phyloP scores from a whole-genome alignment of 2,329 filamentous ascomycete genomes.

The Clonostachys solani region DNA sequence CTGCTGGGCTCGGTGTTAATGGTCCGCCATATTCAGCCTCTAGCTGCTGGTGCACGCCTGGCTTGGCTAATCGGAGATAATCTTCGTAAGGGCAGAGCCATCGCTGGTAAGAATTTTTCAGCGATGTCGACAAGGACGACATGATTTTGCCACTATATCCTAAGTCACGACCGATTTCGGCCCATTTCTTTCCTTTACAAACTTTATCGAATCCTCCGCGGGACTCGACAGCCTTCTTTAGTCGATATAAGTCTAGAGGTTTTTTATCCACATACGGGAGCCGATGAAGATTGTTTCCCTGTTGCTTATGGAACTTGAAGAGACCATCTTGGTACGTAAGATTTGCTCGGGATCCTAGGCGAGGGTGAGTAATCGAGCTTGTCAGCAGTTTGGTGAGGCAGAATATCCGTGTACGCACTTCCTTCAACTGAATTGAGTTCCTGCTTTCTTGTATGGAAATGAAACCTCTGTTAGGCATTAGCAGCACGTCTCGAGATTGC shows the following conservation, averaged over 20 bases:
- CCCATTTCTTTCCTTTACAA: conserved; percentile 98
- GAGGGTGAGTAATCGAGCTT: not conserved
- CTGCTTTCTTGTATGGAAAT: conserved; percentile 93
- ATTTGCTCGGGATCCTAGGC: conserved; percentile 83
- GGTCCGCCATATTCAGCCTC: conserved; percentile 92
- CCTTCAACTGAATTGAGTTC: conserved; percentile 98
- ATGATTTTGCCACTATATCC: conserved; percentile 99
- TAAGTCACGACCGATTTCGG: conserved; percentile 92
- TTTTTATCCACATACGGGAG: conserved; percentile 98
- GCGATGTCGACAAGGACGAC: conserved; percentile 94
- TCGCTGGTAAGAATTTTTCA: conserved; percentile 97
- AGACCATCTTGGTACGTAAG: conserved; percentile 94
- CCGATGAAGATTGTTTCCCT: conserved; percentile 88
- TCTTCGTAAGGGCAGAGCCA: conserved; percentile 98
- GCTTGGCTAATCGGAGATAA: conserved; percentile 85
- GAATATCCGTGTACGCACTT: conserved; percentile 54
- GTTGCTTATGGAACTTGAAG: conserved; percentile 93
- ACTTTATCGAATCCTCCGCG: conserved; percentile 94
- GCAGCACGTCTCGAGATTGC: not conserved
- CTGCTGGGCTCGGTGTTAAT: conserved; percentile 70
- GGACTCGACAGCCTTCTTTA: conserved; percentile 95
- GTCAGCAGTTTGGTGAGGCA: too few relatives aligned
- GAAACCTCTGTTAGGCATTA: conserved; percentile 67
- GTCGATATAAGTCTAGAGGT: conserved; percentile 87
- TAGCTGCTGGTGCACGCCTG: conserved; percentile 92